Evolutionary conservation across 306 rosid species (phyloP), one percentile per base, ranked within the genome.

Genomic region (Inga leiocalycina): DNA sequence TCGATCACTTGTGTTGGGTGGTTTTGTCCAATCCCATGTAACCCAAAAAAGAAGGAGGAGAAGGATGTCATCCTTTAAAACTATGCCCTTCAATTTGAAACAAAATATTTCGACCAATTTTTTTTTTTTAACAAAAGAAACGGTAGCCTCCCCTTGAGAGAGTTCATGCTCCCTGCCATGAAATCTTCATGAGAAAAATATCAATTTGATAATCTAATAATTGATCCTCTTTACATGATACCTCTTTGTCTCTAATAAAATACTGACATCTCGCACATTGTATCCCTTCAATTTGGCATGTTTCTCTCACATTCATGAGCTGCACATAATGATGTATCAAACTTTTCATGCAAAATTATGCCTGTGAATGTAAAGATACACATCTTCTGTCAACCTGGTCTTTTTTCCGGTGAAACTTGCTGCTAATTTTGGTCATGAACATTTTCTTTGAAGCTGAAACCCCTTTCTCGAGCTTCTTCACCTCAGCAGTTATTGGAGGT

Each of bases 341-440:
- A 39, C 1, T 39, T 39, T 39, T 39, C 7, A 39, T 37, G 43
- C 43, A 39, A 39, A 39, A 39, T 39, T 39, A 39, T 39, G 43
- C 43, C 43, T 39, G 6, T 39, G 98, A 43, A 93, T 91, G 82
- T 89, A 92, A 39, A 39, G 97, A 90, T 24, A 97, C 93, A 72
- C 98, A 95, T 64, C 91, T 92, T 27, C 94, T 95, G 71, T 93
- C 93, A 74, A 93, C 79, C 88, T 92, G 92, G 75, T 89, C 93
- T 89, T 88, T 95, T 85, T 86, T 91, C 85, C 96, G 79, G 51
- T 85, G 85, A 74, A 95, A 95, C 70, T 93, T 88, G 77, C 96
- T 91, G 30, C 92, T 90, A 7, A 95, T 86, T 62, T 82, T 93
- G 13, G 98, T 93, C 75, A 91, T 46, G 2, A 91, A 86, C 15